Evolutionary conservation across 2,329 filamentous ascomycete genomes (phyloP), one percentile per base, ranked within the genome.

Genomic region (Colletotrichum sublineola): DNA sequence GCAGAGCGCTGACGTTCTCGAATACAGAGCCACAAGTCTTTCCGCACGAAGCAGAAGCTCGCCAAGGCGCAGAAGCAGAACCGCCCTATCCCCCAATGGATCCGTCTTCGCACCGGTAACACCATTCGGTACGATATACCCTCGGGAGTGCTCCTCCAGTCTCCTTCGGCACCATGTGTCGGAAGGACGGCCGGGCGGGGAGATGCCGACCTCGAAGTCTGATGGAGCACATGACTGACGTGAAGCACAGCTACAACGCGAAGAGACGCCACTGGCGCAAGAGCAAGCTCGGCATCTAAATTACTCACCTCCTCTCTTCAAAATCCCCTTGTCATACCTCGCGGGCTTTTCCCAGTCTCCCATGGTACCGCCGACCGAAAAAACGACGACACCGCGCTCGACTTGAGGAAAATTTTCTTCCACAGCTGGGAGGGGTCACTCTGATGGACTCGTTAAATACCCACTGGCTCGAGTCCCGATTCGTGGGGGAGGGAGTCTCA

Each of bases 41-140:
- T 99, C 95, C 94, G 95, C 86, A 98, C 95, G 88, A 99, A 99
- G 95, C 93, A 97, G 88, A 99, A 99, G 96, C 95, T 99, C 90
- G 96, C 96, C 85, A 98, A 96, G 91, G 96, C 96, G 85, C 96
- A 98, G 91, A 98, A 97, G 92, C 96, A 98, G 91, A 99, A 99
- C 93, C 93, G 96, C 86, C 96, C 96, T 81, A 98, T 99, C 86
- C 96, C 96, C 79, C 96, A 99, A 91, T 99, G 96, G 96, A 98
- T 99, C 86, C 93, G 96, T 85, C 92, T 99, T 84, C 93, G 96
- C 86, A 98, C 96, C 82, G 93, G 92, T 87, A 99, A 99, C 92
- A 98, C 95, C 88, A 98, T 99, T 90, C 94, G 96, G 96, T 99
- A 94, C 88, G 92, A 87, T 77, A 40, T 38, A 42, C 56, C 52